A percentile compares a stretch with the other conserved stretches of the same genome.
Evolutionary conservation across 441 rosid species (phyloP).

Genomic region (Rhodomyrtus psidioides): DNA sequence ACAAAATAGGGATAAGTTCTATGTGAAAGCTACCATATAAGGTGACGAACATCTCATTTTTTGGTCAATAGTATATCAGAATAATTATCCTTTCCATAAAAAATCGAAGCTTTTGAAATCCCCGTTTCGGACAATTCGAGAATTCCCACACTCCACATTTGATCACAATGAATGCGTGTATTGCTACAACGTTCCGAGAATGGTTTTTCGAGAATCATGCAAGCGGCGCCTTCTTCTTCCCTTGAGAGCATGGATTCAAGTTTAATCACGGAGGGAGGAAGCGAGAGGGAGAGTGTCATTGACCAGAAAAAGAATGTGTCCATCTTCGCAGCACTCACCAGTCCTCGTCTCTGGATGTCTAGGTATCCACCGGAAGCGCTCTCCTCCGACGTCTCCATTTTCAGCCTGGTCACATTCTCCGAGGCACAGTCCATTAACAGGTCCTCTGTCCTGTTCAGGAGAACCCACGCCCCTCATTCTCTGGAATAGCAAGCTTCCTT

Average conservation of each 20-base stretch:
- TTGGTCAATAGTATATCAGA: background rate
- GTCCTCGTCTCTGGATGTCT: no score
- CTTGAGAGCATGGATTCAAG: background rate
- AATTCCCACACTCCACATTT: background rate
- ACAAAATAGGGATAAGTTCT: background rate
- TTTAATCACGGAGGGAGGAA: background rate
- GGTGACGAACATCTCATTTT: background rate
- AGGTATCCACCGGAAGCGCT: background rate
- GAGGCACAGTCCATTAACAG: constrained; percentile 80
- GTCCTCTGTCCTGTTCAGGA: constrained; percentile 83
- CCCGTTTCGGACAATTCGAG: background rate
- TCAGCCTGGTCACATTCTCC: background rate
- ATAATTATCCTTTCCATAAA: background rate
- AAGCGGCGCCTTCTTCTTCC: background rate
- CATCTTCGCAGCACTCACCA: background rate
- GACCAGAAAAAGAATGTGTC: background rate
- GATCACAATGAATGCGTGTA: background rate
- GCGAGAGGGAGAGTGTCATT: background rate
- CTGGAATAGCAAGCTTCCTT: constrained; percentile 76
- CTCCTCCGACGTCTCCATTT: background rate
- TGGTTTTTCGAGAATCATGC: background rate
- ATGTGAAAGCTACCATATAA: background rate
- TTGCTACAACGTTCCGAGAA: background rate
- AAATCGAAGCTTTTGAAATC: background rate
- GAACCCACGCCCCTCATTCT: constrained; percentile 68